Percentiles rank a stretch among this genome's conserved stretches.
Conservation (phyloP, 345 rosid genomes). For the Ceriops zippeliana region DNA sequence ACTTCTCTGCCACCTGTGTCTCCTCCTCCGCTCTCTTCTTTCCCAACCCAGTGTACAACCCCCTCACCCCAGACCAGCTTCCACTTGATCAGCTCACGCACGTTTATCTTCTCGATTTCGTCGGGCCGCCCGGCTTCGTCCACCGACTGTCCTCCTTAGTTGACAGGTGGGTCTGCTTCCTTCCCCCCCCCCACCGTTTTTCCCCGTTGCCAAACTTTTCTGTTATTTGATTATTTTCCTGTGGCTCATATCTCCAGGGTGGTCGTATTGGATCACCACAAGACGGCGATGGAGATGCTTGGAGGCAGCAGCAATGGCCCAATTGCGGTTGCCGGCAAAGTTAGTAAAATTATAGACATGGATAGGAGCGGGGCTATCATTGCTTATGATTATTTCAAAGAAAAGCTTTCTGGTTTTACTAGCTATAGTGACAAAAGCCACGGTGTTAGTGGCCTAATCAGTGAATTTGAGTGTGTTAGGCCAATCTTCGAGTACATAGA, state of each 20-base stretch:
- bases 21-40: conserved; percentile 42
- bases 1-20: conserved; percentile 38
- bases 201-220: neutral
- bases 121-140: conserved; percentile 60
- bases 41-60: conserved; percentile 66
- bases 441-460: neutral
- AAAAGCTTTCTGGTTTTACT: conserved; percentile 28
- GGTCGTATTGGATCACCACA: conserved; percentile 62
- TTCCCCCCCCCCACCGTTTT: neutral
- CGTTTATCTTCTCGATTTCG: conserved; percentile 72
- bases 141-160: conserved; percentile 48
- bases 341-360: conserved; percentile 50
- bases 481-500: conserved; percentile 62
- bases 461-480: conserved; percentile 42
- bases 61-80: conserved; percentile 47
- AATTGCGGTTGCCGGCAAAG: conserved; percentile 36
- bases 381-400: conserved; percentile 67
- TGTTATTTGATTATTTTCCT: neutral
- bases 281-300: conserved; percentile 55
- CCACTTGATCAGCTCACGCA: conserved; percentile 53
- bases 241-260: conserved; percentile 26
- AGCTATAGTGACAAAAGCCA: neutral
- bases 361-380: conserved; percentile 72
- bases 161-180: conserved; percentile 18
- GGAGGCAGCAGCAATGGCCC: conserved; percentile 19